phyloP scores from a whole-genome alignment of 441 rosid species.

The Croton setiger region DNA sequence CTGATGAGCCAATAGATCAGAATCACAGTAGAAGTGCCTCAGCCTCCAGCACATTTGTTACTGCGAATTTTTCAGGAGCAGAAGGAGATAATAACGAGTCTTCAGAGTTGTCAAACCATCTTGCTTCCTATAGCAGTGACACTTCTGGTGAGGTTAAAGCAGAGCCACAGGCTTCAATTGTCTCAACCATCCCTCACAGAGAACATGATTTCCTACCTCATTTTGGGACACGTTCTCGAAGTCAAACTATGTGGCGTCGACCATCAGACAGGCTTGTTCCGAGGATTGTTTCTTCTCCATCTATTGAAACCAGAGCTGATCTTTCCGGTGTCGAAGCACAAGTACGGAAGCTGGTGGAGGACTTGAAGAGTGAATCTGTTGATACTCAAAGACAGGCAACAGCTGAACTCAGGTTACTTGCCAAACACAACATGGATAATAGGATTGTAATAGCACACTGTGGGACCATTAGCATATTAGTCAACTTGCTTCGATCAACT shows the following conservation, averaged over 20 bases:
- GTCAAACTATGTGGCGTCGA: slow-evolving; percentile 60
- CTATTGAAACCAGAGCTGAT: slow-evolving; percentile 60
- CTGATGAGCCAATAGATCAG: slow-evolving; percentile 35
- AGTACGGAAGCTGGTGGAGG: slow-evolving; percentile 63
- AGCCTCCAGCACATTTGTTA: slow-evolving; percentile 44
- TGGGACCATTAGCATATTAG: slow-evolving; percentile 58
- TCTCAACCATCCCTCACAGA: slow-evolving; percentile 36
- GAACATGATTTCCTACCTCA: slow-evolving; percentile 57
- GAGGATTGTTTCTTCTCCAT: slow-evolving; percentile 58
- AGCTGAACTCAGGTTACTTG: slow-evolving; percentile 53
- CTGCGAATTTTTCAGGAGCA: slow-evolving; percentile 40
- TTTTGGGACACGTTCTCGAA: slow-evolving; percentile 52
- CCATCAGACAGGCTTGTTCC: slow-evolving; percentile 69
- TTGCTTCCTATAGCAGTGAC: slow-evolving; percentile 57
- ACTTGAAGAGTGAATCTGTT: slow-evolving; percentile 49
- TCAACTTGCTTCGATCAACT: slow-evolving; percentile 50
- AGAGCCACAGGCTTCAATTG: slow-evolving; percentile 39
- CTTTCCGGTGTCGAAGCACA: slow-evolving; percentile 68
- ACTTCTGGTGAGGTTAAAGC: slow-evolving; percentile 68
- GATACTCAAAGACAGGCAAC: slow-evolving; percentile 65
- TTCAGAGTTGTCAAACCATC: slow-evolving; percentile 51
- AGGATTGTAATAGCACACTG: slow-evolving; percentile 73
- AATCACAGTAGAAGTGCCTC: slow-evolving; percentile 57
- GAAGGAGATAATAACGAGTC: slow-evolving; percentile 55
- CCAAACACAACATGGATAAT: slow-evolving; percentile 74